Base-by-base conservation (phyloP, 306 rosid species). In the Quercus berberidifolia region DNA sequence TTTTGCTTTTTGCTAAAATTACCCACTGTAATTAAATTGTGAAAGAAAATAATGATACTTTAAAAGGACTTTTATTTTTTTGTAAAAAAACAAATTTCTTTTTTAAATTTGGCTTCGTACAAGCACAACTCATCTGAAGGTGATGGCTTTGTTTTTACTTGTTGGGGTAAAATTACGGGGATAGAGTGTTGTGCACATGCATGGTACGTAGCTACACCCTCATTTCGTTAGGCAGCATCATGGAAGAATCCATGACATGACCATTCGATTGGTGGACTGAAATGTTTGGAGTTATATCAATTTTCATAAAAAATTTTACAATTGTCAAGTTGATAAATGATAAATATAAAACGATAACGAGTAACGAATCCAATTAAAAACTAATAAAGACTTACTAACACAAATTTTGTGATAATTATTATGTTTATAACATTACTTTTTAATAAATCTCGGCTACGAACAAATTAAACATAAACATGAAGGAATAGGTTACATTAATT, bases 261-360 rank as follows among this genome's bases (percentile, higher is more conserved):
- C 76, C 64, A 0, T 9, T 30, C 41, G 25, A 1, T 13, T 3
- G 43, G 49, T 28, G 43, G 51, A 0, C 6, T 3, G 46, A 41
- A 2, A 41, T 0, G 12, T 8, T 1, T 2, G 9, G 1, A 7
- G 3, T 0, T 2, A 41, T 41, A 41, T 0, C 1, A 0, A 8
- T 41, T 41, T 41, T 41, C 0, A 41, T 41, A 7, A 8, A 41
- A 38, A 41, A 41, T 0, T 41, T 41, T 0, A 41, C 12, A 2
- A 41, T 41, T 2, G 0, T 8, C 12, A 41, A 41, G 1, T 41
- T 7, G 1, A 41, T 8, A 2, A 41, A 0, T 41, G 0, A 9
- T 8, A 41, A 8, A 41, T 8, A 8, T 0, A 0, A 41, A 41
- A 41, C 0, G 0, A 2, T 41, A 2, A 41, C 0, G 11, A 7